Base-by-base conservation (phyloP, 2,329 filamentous ascomycete species). In the Aschersonia sp. region DNA sequence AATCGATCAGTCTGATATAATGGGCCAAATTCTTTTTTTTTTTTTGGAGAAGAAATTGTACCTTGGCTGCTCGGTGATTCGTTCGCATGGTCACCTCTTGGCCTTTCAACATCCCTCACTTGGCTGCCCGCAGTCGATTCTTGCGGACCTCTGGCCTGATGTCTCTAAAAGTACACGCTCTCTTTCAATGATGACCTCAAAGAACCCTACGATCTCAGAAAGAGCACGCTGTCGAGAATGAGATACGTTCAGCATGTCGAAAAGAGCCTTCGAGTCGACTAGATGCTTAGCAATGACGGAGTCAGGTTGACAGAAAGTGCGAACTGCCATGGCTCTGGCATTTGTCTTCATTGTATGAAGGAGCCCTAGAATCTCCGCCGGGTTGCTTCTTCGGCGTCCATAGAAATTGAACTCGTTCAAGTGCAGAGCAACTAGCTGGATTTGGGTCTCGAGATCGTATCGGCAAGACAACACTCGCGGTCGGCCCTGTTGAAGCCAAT, bases 391-490 rank as follows among this genome's bases (percentile, higher is more conserved):
- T 8, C 65, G 61, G 2, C 65, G 65, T 32, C 73, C 73, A 54
- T 73, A 71, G 59, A 79, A 79, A 35, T 67, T 68, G 54, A 80
- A 79, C 29, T 72, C 67, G 8, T 69, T 58, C 31, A 68, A 56
- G 52, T 79, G 76, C 7, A 72, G 56, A 12, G 59, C 55, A 29
- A 79, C 58, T 9, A 80, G 66, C 9, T 76, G 72, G n/a, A 79
- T 56, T 59, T 79, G 76, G 1, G 75, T 78, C 61, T 79, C 75
- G 2, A 79, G 58, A 50, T 80, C 75, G 57, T 76, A 79, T 14
- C 74, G 72, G 57, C 78, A 79, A 10, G 72, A 71, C 29, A 75
- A 59, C 7, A 79, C 74, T 48, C 66, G 69, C 5, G 75, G 73
- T 0, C 72, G 73, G 40, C 75, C 75, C 51, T 70, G 68, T 42